A percentile compares a stretch with the other conserved stretches of the same genome.
Conservation (phyloP, 441 rosid genomes). For the Geranium incanum region DNA sequence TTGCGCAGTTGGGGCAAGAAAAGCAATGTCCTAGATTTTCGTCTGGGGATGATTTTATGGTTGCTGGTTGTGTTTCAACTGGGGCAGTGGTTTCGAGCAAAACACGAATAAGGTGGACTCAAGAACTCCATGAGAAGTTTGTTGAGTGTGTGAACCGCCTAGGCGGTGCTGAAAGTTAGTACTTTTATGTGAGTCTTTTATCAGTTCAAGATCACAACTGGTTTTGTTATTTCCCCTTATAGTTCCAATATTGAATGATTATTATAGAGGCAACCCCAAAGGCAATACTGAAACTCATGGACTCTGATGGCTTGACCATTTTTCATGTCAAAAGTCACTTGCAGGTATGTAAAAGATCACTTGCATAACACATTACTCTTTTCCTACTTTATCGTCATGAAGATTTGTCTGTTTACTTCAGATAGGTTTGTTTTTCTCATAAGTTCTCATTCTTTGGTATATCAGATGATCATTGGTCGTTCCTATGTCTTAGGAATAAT, state of each 20-base stretch:
- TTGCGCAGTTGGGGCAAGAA: slow-evolving; percentile 30
- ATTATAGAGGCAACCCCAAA: slow-evolving; percentile 81
- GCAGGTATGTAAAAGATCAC: slow-evolving; percentile 40
- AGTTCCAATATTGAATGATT: slow-evolving; percentile 14
- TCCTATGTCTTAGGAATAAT: neutral
- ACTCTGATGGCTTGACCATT: slow-evolving; percentile 69
- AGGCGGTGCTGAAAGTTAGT: slow-evolving; percentile 87
- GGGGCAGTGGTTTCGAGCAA: slow-evolving; percentile 32
- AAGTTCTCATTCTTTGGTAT: neutral
- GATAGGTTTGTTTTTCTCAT: neutral
- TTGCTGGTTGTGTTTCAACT: slow-evolving; percentile 19
- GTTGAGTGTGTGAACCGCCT: slow-evolving; percentile 67
- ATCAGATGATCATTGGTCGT: neutral
- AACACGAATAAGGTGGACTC: slow-evolving; percentile 86
- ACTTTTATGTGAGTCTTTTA: neutral
- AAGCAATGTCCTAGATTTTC: slow-evolving; percentile 34
- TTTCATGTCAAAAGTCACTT: slow-evolving; percentile 93
- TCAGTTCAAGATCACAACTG: neutral
- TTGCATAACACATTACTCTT: neutral
- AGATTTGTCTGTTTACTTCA: neutral
- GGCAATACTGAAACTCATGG: slow-evolving; percentile 83
- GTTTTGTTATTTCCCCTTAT: neutral
- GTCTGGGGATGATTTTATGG: slow-evolving; percentile 17
- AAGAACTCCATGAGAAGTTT: slow-evolving; percentile 84
- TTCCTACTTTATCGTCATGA: neutral